phyloP scores from a whole-genome alignment of 2,329 filamentous ascomycete species.

The Drechslerella coelobrocha region DNA sequence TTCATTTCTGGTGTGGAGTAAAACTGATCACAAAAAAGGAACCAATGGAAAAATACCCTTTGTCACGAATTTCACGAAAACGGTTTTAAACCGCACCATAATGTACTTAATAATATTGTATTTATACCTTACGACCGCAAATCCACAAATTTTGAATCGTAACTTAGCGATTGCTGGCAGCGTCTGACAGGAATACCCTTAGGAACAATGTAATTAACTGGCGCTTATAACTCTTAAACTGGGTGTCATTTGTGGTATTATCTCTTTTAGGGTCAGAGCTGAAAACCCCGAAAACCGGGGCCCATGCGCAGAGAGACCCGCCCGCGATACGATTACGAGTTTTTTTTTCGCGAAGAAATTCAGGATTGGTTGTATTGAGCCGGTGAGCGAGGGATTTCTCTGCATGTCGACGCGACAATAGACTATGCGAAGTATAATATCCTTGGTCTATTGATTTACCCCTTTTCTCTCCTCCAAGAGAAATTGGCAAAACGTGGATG shows the following conservation, averaged over 20 bases:
- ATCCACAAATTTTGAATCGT: too few species aligned
- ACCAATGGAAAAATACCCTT: background rate
- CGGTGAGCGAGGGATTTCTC: slow-evolving; percentile 4
- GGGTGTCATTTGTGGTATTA: background rate
- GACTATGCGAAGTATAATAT: background rate
- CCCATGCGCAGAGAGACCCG: slow-evolving; percentile 4
- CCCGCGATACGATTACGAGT: slow-evolving; percentile 22
- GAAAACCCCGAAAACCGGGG: background rate
- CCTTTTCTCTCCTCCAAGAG: background rate
- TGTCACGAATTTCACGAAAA: background rate
- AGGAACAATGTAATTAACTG: too few species aligned
- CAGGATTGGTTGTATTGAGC: slow-evolving; percentile 5
- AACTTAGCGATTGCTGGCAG: too few species aligned
- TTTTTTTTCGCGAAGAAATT: slow-evolving; percentile 1
- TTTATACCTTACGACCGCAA: too few species aligned
- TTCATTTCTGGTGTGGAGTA: background rate
- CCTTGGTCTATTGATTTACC: background rate
- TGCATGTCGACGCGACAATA: background rate
- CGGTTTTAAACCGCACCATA: background rate
- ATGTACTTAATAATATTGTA: background rate
- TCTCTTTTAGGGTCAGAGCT: background rate
- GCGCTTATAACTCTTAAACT: background rate
- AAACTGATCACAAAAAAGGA: background rate
- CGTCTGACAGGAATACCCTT: too few species aligned
- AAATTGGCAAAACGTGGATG: slow-evolving; percentile 33